phyloP scores from a whole-genome alignment of 2,329 filamentous ascomycete genomes.

The Penicillium frequentans region DNA sequence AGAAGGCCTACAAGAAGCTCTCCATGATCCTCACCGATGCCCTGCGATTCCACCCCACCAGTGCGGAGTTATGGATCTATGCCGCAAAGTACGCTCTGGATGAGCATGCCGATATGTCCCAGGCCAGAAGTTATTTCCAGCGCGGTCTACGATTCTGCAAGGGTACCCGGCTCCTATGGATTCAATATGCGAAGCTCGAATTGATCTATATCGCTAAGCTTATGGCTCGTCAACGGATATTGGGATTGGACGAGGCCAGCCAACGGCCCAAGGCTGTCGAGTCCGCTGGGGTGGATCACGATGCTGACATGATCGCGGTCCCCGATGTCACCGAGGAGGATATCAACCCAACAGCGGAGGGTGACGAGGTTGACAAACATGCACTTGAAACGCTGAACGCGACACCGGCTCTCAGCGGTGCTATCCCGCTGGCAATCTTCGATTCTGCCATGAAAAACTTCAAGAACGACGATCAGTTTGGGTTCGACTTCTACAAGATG shows the following conservation, averaged over 20 bases:
- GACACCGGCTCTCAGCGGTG: conserved; percentile 86
- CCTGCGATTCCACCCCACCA: conserved; percentile 80
- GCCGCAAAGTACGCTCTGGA: conserved; percentile 79
- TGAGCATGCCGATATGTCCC: conserved; percentile 79
- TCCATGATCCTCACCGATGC: conserved; percentile 64
- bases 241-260: conserved; percentile 57
- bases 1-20: conserved; percentile 63
- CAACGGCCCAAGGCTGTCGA: conserved; percentile 41
- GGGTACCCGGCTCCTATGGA: conserved; percentile 70
- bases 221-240: conserved; percentile 67
- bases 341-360: conserved; percentile 56
- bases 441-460: conserved; percentile 80
- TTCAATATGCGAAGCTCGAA: conserved; percentile 88
- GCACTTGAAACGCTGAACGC: conserved; percentile 64
- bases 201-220: conserved; percentile 89
- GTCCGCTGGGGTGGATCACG: conserved; percentile 41
- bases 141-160: conserved; percentile 88
- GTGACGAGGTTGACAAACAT: conserved; percentile 53
- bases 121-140: conserved; percentile 82
- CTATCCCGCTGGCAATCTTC: conserved; percentile 89
- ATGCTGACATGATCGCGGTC: conserved; percentile 58
- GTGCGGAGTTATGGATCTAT: conserved; percentile 79
- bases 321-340: conserved; percentile 64
- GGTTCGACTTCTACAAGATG: conserved; percentile 76
- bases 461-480: conserved; percentile 65